phyloP scores from a whole-genome alignment of 768 basidiomycete species.

The Russula virescens region DNA sequence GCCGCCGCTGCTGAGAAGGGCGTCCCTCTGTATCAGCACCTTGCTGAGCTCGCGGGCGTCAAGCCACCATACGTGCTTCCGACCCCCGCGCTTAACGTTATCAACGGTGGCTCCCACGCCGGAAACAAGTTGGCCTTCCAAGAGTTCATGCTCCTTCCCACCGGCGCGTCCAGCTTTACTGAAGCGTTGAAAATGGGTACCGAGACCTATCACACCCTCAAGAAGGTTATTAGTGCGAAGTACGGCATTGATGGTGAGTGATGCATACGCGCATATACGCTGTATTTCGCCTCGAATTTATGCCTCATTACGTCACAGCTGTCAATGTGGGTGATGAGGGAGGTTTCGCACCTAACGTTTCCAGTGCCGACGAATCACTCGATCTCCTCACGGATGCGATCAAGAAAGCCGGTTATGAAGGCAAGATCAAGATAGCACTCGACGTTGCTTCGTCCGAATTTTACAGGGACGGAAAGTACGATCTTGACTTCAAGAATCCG shows the following conservation, averaged over 20 bases:
- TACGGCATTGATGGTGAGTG: conserved; percentile 94
- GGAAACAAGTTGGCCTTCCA: conserved; percentile 99
- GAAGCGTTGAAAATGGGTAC: conserved; percentile 99
- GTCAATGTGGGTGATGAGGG: conserved; percentile 99
- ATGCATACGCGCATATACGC: neutral
- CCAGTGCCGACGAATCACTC: conserved; percentile 94
- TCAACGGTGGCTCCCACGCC: conserved; percentile 99
- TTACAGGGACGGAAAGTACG: conserved; percentile 99
- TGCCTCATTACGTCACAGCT: conserved; percentile 43
- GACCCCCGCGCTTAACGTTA: conserved; percentile 94
- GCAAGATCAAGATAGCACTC: conserved; percentile 97
- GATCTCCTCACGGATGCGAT: conserved; percentile 95
- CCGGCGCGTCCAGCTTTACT: conserved; percentile 84
- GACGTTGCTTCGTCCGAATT: conserved; percentile 99
- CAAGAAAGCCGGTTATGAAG: conserved; percentile 96
- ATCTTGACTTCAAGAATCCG: conserved; percentile 98
- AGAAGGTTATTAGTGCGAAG: conserved; percentile 98
- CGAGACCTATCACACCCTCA: conserved; percentile 96
- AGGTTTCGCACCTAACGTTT: conserved; percentile 98
- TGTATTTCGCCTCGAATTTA: conserved; percentile 18
- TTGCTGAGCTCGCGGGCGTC: conserved; percentile 93
- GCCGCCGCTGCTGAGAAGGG: conserved; percentile 95
- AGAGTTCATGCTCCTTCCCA: conserved; percentile 99
- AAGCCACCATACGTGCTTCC: conserved; percentile 93
- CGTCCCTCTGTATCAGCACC: conserved; percentile 92